These are phyloP conservation scores for Colletotrichum nymphaeae DNA, from an alignment of 2,329 filamentous ascomycete species.

Conservation along the genomic window DNA sequence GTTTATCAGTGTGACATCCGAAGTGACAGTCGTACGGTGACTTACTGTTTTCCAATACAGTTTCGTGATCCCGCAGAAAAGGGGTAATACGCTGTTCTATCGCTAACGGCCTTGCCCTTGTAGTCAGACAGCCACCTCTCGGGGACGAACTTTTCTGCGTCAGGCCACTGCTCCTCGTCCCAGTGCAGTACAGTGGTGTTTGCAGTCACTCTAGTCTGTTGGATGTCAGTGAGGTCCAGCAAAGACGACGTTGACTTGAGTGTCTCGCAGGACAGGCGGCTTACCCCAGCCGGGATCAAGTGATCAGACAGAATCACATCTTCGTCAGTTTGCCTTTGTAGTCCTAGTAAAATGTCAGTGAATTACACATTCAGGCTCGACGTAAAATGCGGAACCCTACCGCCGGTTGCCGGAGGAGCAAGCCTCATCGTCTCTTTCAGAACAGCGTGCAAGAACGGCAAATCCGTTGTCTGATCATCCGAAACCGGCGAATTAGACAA, in stretches of 20 bases:
- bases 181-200: neutral
- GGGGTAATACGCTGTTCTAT: neutral
- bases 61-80: neutral
- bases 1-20: neutral
- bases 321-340: neutral
- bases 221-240: neutral
- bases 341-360: neutral
- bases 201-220: slow-evolving; percentile 9
- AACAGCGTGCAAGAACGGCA: neutral
- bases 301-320: neutral
- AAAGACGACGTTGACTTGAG: neutral
- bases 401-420: neutral
- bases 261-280: no score
- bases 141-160: slow-evolving; percentile 1
- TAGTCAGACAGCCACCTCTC: slow-evolving; percentile 13
- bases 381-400: neutral
- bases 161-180: slow-evolving; percentile 3
- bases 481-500: neutral
- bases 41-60: neutral
- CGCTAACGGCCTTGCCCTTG: neutral
- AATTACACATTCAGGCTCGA: neutral
- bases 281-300: neutral
- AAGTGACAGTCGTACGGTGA: neutral
- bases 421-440: neutral
- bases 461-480: neutral